phyloP scores from a whole-genome alignment of 139 green algal species.

The Chlamydomonas sphaeroides region DNA sequence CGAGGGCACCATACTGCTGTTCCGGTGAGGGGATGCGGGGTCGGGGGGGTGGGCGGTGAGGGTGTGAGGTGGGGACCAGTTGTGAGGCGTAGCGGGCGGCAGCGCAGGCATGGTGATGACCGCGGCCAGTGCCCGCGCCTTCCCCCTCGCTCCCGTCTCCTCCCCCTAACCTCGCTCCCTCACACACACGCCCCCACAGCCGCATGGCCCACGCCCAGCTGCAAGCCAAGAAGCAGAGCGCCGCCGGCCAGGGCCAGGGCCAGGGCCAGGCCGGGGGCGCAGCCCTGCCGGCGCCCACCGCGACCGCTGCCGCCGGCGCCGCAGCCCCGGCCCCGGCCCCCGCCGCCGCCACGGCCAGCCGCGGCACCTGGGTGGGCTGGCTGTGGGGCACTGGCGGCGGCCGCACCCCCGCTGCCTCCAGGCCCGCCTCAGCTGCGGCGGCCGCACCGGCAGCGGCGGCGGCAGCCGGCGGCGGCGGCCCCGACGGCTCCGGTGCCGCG shows the following conservation, averaged over 20 bases:
- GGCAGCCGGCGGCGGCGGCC: background rate
- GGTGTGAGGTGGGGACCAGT: no score
- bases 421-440: no score
- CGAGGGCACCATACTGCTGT: constrained; percentile 83
- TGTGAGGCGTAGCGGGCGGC: no score
- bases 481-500: no score
- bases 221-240: background rate
- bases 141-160: no score
- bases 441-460: background rate
- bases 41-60: no score
- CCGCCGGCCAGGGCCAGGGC: no score
- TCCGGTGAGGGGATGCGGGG: constrained; percentile 56
- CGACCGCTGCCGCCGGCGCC: background rate
- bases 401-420: no score
- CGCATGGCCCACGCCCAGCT: constrained; percentile 76
- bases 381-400: constrained; percentile 34
- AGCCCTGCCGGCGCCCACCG: background rate
- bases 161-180: background rate
- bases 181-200: constrained; percentile 32
- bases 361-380: constrained; percentile 62
- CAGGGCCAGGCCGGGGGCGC: no score
- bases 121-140: no score
- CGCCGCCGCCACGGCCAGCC: background rate
- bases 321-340: background rate
- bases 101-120: no score